A percentile compares a stretch with the other conserved stretches of the same genome.
phyloP scores from a whole-genome alignment of 1,284 basidiomycete genomes.

The Ceratobasidium papillatum region DNA sequence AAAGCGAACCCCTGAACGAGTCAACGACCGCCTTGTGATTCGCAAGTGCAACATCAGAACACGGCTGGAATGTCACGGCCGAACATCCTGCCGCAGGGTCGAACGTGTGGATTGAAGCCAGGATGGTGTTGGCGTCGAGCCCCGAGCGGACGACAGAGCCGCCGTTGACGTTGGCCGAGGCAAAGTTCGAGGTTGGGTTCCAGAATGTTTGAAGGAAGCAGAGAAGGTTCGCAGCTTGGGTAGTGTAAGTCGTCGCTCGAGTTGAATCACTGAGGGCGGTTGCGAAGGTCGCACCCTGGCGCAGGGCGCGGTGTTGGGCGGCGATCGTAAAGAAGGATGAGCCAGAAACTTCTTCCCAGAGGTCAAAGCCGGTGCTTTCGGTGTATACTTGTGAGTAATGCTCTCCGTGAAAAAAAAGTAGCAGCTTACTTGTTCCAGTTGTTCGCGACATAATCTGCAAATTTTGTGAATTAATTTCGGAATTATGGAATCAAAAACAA shows the following conservation, averaged over 20 bases:
- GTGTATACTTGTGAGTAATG: not conserved
- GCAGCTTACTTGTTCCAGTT: conserved; percentile 43
- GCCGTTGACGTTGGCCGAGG: conserved; percentile 60
- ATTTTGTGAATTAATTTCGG: not conserved
- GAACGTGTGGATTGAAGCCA: conserved; percentile 65
- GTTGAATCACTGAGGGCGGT: conserved; percentile 55
- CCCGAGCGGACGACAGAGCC: conserved; percentile 59
- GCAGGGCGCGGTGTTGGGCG: conserved; percentile 65
- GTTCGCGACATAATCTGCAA: conserved; percentile 42
- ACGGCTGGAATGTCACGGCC: conserved; percentile 65
- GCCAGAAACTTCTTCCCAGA: conserved; percentile 71
- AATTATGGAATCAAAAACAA: not conserved
- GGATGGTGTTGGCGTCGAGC: conserved; percentile 66
- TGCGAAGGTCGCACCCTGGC: conserved; percentile 63
- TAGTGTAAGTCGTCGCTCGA: conserved; percentile 54
- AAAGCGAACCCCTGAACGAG: conserved; percentile 58
- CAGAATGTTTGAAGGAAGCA: conserved; percentile 62
- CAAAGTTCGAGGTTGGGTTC: conserved; percentile 12
- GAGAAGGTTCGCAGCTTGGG: conserved; percentile 60
- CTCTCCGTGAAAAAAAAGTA: not conserved
- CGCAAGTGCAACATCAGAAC: conserved; percentile 62
- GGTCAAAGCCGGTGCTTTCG: conserved; percentile 58
- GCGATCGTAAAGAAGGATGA: conserved; percentile 70
- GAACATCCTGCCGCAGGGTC: conserved; percentile 61
- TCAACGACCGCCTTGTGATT: conserved; percentile 60